Evolutionary conservation across 306 rosid species (phyloP).

Genomic region (barrel medic (Medicago truncatula)): DNA sequence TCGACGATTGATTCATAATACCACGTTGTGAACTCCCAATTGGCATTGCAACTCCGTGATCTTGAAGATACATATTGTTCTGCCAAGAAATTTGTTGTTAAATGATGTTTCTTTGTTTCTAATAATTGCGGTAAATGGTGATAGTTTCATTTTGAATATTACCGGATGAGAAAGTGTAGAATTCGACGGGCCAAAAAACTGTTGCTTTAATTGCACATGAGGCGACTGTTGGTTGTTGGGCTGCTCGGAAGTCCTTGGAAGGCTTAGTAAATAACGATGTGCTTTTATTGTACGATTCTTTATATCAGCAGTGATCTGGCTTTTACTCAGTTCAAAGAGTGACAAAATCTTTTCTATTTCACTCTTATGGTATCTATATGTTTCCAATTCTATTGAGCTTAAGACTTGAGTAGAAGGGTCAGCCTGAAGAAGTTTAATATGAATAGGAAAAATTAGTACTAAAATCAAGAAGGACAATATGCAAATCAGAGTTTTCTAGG

Average conservation of each 20-base stretch:
- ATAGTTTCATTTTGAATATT: background rate
- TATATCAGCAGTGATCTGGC: slow-evolving; percentile 32
- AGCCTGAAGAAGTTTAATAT: slow-evolving; percentile 32
- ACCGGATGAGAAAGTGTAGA: background rate
- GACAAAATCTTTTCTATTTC: background rate
- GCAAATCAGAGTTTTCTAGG: background rate
- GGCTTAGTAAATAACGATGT: background rate
- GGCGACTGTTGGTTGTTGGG: slow-evolving; percentile 21
- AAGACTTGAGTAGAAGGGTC: slow-evolving; percentile 18
- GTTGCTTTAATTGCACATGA: slow-evolving; percentile 26
- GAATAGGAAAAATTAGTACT: slow-evolving; percentile 1
- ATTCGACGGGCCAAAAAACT: background rate
- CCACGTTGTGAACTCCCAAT: background rate
- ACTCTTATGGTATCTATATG: background rate
- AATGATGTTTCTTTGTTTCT: slow-evolving; percentile 6
- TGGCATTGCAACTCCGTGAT: slow-evolving; percentile 28
- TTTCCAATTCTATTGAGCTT: background rate
- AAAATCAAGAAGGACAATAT: background rate
- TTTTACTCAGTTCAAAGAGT: slow-evolving; percentile 37
- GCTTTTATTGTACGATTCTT: background rate
- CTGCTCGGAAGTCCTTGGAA: background rate
- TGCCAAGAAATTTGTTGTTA: slow-evolving; percentile 14
- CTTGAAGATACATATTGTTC: slow-evolving; percentile 27
- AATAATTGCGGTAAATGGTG: slow-evolving; percentile 1
- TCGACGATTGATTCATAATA: slow-evolving; percentile 13